These are phyloP conservation scores for Penicillium psychrosexuale DNA, from an alignment of 2,329 filamentous ascomycete species.

Conservation along the genomic window DNA sequence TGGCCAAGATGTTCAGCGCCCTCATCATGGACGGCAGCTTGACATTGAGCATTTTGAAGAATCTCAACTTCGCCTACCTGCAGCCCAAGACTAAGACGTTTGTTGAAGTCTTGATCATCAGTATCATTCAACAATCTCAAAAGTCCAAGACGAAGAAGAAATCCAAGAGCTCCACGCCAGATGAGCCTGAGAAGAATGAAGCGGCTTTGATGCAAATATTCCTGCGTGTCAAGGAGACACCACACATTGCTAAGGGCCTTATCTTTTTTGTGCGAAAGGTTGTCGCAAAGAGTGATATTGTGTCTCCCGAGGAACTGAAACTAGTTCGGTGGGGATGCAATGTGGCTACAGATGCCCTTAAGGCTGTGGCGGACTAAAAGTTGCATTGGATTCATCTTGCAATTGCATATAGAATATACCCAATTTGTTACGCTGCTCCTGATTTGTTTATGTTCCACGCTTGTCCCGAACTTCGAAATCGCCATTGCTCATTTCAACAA, in stretches of 20 bases:
- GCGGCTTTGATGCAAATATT: constrained; percentile 65
- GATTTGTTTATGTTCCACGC: not conserved
- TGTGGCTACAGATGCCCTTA: constrained; percentile 42
- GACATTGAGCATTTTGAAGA: constrained; percentile 56
- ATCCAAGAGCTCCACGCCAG: constrained; percentile 14
- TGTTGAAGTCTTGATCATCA: constrained; percentile 75
- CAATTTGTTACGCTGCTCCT: constrained; percentile 3
- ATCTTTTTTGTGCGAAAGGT: constrained; percentile 77
- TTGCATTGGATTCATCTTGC: not conserved
- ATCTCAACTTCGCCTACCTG: constrained; percentile 72
- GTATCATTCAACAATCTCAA: constrained; percentile 66
- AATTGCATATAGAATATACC: constrained; percentile 8
- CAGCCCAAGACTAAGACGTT: constrained; percentile 74
- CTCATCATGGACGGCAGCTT: constrained; percentile 61
- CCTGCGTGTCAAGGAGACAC: constrained; percentile 59
- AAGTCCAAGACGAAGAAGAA: constrained; percentile 37
- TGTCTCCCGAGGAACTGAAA: constrained; percentile 51
- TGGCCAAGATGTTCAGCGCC: constrained; percentile 64
- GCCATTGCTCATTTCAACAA: not conserved
- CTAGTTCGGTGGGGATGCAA: constrained; percentile 48
- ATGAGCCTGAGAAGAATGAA: constrained; percentile 48
- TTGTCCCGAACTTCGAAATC: not conserved
- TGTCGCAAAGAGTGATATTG: constrained; percentile 62
- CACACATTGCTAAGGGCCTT: constrained; percentile 68
- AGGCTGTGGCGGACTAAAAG: constrained; percentile 29